phyloP scores from a whole-genome alignment of 225 moss, liverwort and hornwort genomes.

The Polytrichum formosum region DNA sequence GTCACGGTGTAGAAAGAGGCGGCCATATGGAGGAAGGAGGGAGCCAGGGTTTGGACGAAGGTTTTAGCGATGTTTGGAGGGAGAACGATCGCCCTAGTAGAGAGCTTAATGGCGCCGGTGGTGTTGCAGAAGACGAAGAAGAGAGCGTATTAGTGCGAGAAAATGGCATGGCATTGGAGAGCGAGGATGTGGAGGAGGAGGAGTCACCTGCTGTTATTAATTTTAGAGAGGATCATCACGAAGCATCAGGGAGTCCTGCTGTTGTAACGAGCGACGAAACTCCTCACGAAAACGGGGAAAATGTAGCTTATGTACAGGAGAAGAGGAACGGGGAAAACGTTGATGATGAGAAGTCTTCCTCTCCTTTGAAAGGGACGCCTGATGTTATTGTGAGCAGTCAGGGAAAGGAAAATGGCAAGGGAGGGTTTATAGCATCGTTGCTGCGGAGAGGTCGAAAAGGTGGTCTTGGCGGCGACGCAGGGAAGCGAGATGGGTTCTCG shows the following conservation, averaged over 20 bases:
- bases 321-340: not conserved
- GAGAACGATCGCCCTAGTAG: no score
- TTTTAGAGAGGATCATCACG: not conserved
- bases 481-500: conserved; percentile 43
- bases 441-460: not conserved
- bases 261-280: not conserved
- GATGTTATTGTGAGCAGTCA: not conserved
- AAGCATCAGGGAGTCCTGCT: not conserved
- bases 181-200: not conserved
- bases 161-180: conserved; percentile 1
- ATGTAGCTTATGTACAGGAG: not conserved
- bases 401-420: conserved; percentile 1
- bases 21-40: not conserved
- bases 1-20: not conserved
- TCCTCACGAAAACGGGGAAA: not conserved
- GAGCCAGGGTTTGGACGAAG: not conserved
- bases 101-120: not conserved
- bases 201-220: not conserved
- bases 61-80: not conserved
- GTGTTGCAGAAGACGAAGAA: not conserved
- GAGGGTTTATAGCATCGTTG: not conserved
- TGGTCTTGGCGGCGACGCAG: not conserved
- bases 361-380: not conserved
- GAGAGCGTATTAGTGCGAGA: not conserved
- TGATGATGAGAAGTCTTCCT: not conserved